These are phyloP conservation scores for Dictyostelium capitatum DNA, from an alignment of 78 protist genomes.

Conservation along the genomic window DNA sequence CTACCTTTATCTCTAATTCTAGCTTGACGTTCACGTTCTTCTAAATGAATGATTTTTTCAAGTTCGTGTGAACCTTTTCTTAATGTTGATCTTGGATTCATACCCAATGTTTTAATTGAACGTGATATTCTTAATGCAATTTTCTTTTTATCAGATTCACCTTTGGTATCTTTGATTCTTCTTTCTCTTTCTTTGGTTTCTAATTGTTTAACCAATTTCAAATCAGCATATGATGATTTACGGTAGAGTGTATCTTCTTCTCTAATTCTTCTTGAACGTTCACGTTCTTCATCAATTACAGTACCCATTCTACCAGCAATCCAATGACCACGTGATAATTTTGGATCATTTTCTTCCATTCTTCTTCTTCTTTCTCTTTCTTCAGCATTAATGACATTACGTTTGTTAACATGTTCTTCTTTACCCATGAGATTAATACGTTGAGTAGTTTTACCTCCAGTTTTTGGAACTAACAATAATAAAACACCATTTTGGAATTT, in stretches of 20 bases:
- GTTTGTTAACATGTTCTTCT: constrained; percentile 51
- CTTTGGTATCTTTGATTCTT: constrained; percentile 28
- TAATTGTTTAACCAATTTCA: neutral
- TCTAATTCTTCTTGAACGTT: neutral
- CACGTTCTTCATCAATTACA: constrained; percentile 31
- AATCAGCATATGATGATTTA: neutral
- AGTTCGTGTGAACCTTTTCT: constrained; percentile 1
- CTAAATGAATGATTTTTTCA: neutral
- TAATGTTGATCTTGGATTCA: constrained; percentile 16
- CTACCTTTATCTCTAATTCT: constrained; percentile 37
- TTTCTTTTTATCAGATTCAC: constrained; percentile 48
- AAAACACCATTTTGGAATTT: constrained; percentile 79
- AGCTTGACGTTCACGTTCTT: constrained; percentile 41
- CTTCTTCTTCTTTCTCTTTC: constrained; percentile 74
- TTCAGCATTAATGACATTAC: constrained; percentile 13
- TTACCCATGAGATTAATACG: constrained; percentile 41
- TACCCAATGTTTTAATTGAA: constrained; percentile 24
- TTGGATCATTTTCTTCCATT: constrained; percentile 72
- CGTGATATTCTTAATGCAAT: constrained; percentile 8
- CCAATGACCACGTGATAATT: neutral
- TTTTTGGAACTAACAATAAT: constrained; percentile 46
- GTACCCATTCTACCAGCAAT: neutral
- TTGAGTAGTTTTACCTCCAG: constrained; percentile 75
- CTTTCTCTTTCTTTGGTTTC: constrained; percentile 55
- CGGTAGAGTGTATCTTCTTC: neutral